Percentiles rank a stretch among this genome's conserved stretches.
Conservation (phyloP, 2,329 filamentous ascomycete species). For the Akanthomyces dipterigenus region DNA sequence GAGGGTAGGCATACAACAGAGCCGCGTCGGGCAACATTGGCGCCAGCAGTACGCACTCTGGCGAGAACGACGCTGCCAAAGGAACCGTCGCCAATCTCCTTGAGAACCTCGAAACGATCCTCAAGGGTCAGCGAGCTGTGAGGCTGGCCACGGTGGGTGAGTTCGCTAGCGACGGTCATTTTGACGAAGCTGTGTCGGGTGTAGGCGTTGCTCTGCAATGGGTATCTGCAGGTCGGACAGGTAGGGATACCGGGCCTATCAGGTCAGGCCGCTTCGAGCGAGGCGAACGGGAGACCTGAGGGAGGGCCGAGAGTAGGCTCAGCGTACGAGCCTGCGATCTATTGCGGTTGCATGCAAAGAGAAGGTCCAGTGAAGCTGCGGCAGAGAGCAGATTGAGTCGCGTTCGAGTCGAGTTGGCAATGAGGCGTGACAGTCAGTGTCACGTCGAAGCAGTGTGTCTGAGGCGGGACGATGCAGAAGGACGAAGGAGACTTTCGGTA, state of each 20-base stretch:
- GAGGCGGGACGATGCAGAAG: constrained; percentile 6
- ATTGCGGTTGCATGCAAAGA: constrained; percentile 11
- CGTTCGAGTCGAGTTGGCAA: constrained; percentile 1
- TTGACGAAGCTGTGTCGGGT: constrained; percentile 24
- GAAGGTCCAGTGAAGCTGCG: not conserved
- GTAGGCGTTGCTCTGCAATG: constrained; percentile 1
- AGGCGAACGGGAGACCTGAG: constrained; percentile 9
- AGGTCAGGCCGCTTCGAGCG: constrained; percentile 8
- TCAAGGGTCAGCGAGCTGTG: constrained; percentile 64
- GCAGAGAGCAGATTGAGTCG: constrained; percentile 1
- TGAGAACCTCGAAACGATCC: constrained; percentile 93
- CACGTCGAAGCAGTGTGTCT: constrained; percentile 4
- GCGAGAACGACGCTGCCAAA: constrained; percentile 94
- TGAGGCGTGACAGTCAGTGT: not conserved
- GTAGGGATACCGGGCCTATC: constrained; percentile 4
- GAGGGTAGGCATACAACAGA: constrained; percentile 66
- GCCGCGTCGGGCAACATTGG: constrained; percentile 79
- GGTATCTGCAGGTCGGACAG: constrained; percentile 2
- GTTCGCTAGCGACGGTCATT: constrained; percentile 74
- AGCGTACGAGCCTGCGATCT: constrained; percentile 7
- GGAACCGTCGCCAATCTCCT: constrained; percentile 97
- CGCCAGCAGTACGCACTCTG: constrained; percentile 82
- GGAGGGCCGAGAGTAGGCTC: constrained; percentile 4
- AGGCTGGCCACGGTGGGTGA: constrained; percentile 60
- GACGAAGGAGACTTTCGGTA: not conserved